A percentile compares a stretch with the other conserved stretches of the same genome.
These are phyloP conservation scores for Escovopsis sp. DNA, from an alignment of 2,329 filamentous ascomycete species.

Conservation along the genomic window DNA sequence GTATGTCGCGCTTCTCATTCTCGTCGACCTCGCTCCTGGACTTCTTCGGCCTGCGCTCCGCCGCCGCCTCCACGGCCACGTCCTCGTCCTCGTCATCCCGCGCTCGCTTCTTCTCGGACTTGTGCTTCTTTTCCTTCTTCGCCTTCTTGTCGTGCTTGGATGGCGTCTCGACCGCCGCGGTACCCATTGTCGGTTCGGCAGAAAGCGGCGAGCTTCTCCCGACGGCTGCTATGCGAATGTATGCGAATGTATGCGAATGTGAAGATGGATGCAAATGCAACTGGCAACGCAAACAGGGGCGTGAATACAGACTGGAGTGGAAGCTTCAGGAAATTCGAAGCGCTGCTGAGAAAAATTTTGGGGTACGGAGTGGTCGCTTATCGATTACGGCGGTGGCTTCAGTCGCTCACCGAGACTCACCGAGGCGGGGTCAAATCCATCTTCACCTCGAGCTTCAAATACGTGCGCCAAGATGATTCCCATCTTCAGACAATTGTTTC, in stretches of 20 bases:
- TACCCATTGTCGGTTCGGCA: slow-evolving; percentile 12
- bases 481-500: no score
- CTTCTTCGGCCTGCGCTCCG: slow-evolving; percentile 34
- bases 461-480: no score
- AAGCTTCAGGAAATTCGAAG: no score
- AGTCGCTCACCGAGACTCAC: slow-evolving; percentile 8
- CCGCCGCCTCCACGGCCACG: slow-evolving; percentile 18
- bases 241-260: no score
- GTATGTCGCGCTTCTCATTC: slow-evolving; percentile 4
- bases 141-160: slow-evolving; percentile 24
- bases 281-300: slow-evolving; percentile 1
- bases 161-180: slow-evolving; percentile 16
- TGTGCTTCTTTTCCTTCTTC: slow-evolving; percentile 19
- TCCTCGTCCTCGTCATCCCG: slow-evolving; percentile 28
- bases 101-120: slow-evolving; percentile 28
- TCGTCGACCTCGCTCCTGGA: slow-evolving; percentile 29
- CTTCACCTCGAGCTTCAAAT: no score
- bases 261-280: neutral
- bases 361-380: slow-evolving; percentile 6
- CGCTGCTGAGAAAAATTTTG: neutral
- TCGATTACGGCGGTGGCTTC: slow-evolving; percentile 6
- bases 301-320: no score
- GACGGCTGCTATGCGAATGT: no score
- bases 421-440: slow-evolving; percentile 5
- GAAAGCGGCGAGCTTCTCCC: slow-evolving; percentile 4